phyloP scores from a whole-genome alignment of 129 eudicot species.

The Centrapalus pauciflorus region DNA sequence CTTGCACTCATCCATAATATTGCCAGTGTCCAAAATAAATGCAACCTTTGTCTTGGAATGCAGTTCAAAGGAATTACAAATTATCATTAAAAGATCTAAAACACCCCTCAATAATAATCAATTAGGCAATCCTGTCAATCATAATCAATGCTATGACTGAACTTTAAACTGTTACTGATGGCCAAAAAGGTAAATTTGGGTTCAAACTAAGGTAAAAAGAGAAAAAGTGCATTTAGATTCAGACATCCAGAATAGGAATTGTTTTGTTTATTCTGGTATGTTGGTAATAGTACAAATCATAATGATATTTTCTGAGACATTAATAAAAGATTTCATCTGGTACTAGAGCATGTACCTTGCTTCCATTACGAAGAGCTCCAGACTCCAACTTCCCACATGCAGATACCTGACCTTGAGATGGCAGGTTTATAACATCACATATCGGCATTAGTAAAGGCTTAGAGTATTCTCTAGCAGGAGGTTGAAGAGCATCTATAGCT shows the following conservation, averaged over 20 bases:
- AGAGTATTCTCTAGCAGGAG: conserved; percentile 75
- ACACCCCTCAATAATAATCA: not conserved
- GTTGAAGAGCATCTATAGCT: conserved; percentile 73
- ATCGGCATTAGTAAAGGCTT: conserved; percentile 89
- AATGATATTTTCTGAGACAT: too few species aligned
- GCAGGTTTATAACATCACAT: conserved; percentile 71
- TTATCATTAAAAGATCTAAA: not conserved
- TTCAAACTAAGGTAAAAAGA: not conserved
- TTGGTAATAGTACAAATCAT: not conserved
- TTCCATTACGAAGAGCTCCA: conserved; percentile 85
- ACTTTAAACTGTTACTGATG: too few species aligned
- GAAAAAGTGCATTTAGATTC: not conserved
- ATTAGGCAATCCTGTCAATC: not conserved
- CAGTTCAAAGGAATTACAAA: too few species aligned
- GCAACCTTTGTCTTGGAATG: too few species aligned
- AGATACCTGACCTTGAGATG: conserved; percentile 81
- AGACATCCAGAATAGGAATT: not conserved
- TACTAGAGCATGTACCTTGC: conserved; percentile 48
- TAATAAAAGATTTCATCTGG: too few species aligned
- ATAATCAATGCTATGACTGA: not conserved
- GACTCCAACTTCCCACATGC: conserved; percentile 82
- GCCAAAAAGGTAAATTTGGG: not conserved
- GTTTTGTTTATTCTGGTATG: not conserved
- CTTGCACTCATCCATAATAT: too few species aligned
- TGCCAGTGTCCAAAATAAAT: too few species aligned